phyloP scores from a whole-genome alignment of 177 flowering plant genomes.

The Vitis hybrid region DNA sequence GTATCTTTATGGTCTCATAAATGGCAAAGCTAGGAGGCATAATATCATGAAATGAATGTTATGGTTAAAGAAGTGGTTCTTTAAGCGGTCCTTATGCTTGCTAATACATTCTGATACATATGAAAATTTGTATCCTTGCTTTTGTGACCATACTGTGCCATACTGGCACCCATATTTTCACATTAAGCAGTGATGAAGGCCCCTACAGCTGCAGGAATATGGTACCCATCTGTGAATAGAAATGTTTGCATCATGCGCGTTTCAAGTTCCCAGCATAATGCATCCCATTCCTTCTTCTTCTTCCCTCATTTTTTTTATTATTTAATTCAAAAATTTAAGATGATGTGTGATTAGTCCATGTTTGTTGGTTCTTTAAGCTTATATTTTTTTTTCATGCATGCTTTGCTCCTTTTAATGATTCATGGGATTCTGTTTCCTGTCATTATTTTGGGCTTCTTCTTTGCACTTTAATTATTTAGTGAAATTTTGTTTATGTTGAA shows the following conservation, averaged over 20 bases:
- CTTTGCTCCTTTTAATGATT: neutral
- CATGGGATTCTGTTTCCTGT: neutral
- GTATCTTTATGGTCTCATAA: conserved; percentile 30
- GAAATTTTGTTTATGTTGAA: neutral
- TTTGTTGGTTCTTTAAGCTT: neutral
- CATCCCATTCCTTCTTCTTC: too few relatives aligned
- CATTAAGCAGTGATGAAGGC: conserved; percentile 1
- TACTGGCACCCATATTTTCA: neutral
- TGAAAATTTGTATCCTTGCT: conserved; percentile 4
- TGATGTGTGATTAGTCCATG: neutral
- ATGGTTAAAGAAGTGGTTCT: neutral
- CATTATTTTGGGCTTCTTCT: neutral
- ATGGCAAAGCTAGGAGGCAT: neutral
- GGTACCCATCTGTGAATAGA: neutral
- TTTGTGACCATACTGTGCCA: neutral
- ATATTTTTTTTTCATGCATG: neutral
- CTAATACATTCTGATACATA: neutral
- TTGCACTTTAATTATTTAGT: neutral
- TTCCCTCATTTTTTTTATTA: too few relatives aligned
- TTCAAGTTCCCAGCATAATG: neutral
- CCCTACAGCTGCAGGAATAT: neutral
- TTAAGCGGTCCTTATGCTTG: neutral
- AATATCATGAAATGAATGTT: too few relatives aligned
- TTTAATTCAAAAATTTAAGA: neutral
- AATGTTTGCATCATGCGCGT: neutral